A percentile compares a stretch with the other conserved stretches of the same genome.
Conservation (phyloP, 441 rosid species). For the Erodium trifolium region DNA sequence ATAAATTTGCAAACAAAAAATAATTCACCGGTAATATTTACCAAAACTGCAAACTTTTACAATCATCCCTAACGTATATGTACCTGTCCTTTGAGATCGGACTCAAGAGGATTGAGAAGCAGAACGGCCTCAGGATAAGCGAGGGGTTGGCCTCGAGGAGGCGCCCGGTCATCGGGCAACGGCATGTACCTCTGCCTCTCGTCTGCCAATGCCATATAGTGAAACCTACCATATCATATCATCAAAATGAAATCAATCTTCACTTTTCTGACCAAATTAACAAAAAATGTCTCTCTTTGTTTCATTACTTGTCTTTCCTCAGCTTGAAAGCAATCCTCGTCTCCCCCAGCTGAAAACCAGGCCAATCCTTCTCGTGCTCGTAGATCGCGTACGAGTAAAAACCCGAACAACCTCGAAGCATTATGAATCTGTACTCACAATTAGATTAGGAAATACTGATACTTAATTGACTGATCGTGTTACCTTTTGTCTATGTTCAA, state of each 20-base stretch:
- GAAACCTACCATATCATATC: constrained; percentile 16
- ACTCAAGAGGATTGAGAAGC: constrained; percentile 20
- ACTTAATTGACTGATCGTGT: too few species aligned
- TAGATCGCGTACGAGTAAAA: constrained; percentile 69
- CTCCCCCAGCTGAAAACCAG: constrained; percentile 61
- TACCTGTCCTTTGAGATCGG: constrained; percentile 24
- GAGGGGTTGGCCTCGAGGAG: constrained; percentile 19
- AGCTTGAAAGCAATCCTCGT: constrained; percentile 77
- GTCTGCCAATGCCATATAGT: constrained; percentile 23
- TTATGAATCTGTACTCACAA: constrained; percentile 38
- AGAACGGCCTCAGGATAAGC: constrained; percentile 25
- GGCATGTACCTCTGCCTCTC: constrained; percentile 28
- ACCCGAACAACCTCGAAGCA: constrained; percentile 74
- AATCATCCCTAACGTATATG: too few species aligned
- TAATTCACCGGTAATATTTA: not conserved
- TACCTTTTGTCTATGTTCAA: constrained; percentile 42
- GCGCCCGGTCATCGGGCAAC: constrained; percentile 20
- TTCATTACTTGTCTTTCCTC: constrained; percentile 67
- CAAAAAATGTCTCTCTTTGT: not conserved
- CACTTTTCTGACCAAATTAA: too few species aligned
- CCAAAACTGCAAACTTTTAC: too few species aligned
- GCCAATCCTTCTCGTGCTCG: constrained; percentile 68
- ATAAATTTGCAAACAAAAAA: not conserved
- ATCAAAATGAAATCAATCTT: not conserved
- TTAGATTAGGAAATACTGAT: too few species aligned